These are phyloP conservation scores for Erigeron philadelphicus DNA, from an alignment of 140 eudicot species.

Conservation along the genomic window DNA sequence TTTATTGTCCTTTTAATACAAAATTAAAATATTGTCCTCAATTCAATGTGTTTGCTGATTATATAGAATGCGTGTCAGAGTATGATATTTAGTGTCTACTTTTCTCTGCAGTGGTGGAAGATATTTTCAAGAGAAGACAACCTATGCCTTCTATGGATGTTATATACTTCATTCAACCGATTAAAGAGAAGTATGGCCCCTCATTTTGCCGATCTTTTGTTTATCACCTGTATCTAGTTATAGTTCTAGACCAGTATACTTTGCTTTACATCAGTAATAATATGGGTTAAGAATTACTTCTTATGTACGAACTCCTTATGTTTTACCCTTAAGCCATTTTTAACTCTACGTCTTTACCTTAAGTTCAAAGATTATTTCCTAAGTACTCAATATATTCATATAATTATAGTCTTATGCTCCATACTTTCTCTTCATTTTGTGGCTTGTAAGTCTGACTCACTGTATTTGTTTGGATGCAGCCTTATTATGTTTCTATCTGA, in stretches of 20 bases:
- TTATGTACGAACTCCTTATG: not conserved
- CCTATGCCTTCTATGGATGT: constrained; percentile 97
- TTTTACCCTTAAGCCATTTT: not conserved
- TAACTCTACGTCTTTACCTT: constrained; percentile 5
- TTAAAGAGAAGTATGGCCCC: constrained; percentile 73
- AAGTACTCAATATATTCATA: not conserved
- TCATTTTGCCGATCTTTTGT: constrained; percentile 1
- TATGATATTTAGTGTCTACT: constrained; percentile 4
- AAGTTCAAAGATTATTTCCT: constrained; percentile 4
- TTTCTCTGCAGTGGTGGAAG: constrained; percentile 87
- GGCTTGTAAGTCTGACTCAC: constrained; percentile 16
- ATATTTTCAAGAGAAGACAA: constrained; percentile 88
- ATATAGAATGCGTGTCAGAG: not conserved
- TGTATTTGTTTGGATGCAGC: constrained; percentile 46
- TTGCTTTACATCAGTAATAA: constrained; percentile 10
- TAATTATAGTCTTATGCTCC: too few species aligned
- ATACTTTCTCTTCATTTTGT: not conserved
- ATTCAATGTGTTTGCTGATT: constrained; percentile 10
- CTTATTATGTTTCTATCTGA: constrained; percentile 92
- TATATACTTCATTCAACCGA: constrained; percentile 84
- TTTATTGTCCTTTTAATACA: not conserved
- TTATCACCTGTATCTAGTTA: constrained; percentile 17
- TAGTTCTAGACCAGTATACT: constrained; percentile 2
- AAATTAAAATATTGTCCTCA: not conserved
- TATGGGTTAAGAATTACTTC: not conserved